phyloP scores from a whole-genome alignment of 2,329 filamentous ascomycete genomes.

The Phoma sp. region DNA sequence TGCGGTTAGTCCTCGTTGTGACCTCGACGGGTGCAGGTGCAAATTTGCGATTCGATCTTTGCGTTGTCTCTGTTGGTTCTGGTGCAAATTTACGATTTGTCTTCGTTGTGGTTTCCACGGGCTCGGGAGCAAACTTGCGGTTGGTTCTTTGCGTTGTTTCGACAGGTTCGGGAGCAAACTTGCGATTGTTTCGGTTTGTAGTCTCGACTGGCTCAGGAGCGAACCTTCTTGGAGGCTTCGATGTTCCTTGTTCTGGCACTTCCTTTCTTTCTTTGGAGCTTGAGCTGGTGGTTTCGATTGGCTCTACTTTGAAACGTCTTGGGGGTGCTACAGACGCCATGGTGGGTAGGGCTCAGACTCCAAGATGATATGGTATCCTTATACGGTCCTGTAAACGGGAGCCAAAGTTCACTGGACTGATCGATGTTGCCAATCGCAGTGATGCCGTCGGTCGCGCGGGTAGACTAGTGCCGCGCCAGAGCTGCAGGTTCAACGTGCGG shows the following conservation, averaged over 20 bases:
- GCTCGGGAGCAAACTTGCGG: conserved; percentile 42
- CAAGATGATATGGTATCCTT: conserved; percentile 10
- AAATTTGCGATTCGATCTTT: conserved; percentile 59
- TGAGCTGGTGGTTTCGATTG: conserved; percentile 42
- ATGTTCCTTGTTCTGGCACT: conserved; percentile 54
- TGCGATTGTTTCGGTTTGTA: conserved; percentile 60
- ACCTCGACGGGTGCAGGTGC: conserved; percentile 51
- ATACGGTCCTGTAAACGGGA: conserved; percentile 8
- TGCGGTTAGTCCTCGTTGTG: conserved; percentile 34
- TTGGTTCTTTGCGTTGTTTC: conserved; percentile 69
- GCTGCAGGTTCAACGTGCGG: conserved; percentile 27
- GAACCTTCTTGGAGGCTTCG: conserved; percentile 60
- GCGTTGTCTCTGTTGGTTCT: conserved; percentile 74
- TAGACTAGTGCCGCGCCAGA: conserved; percentile 28
- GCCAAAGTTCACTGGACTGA: conserved; percentile 22
- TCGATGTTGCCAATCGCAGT: conserved; percentile 21
- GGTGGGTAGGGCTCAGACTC: conserved; percentile 10
- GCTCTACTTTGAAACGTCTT: conserved; percentile 49
- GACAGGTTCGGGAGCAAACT: conserved; percentile 75
- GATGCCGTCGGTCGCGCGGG: conserved; percentile 26
- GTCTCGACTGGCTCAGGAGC: conserved; percentile 77
- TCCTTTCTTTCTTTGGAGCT: conserved; percentile 70
- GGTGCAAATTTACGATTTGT: conserved; percentile 63
- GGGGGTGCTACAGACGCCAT: conserved; percentile 45
- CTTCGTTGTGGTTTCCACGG: conserved; percentile 38